Evolutionary conservation across 106 monocot species (phyloP).

Genomic region (Triglochin maritima): DNA sequence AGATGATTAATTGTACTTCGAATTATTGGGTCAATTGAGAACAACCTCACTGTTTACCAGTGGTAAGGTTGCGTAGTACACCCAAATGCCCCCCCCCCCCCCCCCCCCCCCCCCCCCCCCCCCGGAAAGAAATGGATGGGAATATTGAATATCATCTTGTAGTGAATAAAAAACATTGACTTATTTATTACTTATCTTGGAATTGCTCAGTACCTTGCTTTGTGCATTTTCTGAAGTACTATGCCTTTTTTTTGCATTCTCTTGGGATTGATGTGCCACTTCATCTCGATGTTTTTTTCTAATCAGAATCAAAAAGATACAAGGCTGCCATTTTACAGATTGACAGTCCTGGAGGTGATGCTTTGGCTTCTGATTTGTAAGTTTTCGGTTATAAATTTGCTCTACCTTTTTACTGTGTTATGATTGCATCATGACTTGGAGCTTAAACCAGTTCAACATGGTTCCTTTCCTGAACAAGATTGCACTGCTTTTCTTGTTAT

Average conservation of each 20-base stretch:
- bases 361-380: constrained; percentile 98
- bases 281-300: background rate
- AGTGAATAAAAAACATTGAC: background rate
- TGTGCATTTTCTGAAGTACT: no score
- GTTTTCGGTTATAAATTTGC: constrained; percentile 7
- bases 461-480: no score
- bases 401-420: background rate
- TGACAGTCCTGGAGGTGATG: constrained; percentile 99
- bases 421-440: background rate
- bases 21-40: background rate
- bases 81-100: no score
- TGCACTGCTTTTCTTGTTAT: background rate
- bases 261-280: no score
- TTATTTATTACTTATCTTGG: background rate
- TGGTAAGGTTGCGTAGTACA: background rate
- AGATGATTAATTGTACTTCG: no score
- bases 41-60: background rate
- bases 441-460: no score
- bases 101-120: no score
- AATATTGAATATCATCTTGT: background rate
- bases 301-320: constrained; percentile 70
- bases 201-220: no score
- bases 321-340: constrained; percentile 86
- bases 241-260: no score
- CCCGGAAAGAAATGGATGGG: no score